Conservation (phyloP, 2,329 filamentous ascomycete species). For the Trichoderma brevicompactum region DNA sequence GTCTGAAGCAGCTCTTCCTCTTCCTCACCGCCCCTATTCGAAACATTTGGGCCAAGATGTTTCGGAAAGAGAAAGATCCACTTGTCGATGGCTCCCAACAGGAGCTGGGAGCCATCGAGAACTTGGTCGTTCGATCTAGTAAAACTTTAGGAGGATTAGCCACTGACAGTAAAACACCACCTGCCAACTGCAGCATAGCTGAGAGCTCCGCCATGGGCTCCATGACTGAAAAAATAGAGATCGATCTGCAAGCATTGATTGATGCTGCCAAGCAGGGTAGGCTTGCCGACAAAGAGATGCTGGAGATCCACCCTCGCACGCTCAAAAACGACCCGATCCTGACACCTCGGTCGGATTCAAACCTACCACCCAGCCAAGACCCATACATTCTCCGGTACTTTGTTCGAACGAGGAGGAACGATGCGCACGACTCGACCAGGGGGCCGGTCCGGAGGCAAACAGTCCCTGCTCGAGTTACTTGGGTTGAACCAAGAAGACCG, state of each 20-base stretch:
- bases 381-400: slow-evolving; percentile 40
- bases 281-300: slow-evolving; percentile 35
- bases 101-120: slow-evolving; percentile 37
- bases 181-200: slow-evolving; percentile 10
- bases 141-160: neutral
- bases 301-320: slow-evolving; percentile 50
- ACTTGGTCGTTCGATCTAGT: slow-evolving; percentile 26
- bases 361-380: slow-evolving; percentile 49
- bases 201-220: slow-evolving; percentile 7
- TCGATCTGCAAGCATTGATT: slow-evolving; percentile 42
- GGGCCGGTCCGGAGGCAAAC: slow-evolving; percentile 27
- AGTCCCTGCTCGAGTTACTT: slow-evolving; percentile 27
- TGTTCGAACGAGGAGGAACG: slow-evolving; percentile 23
- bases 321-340: slow-evolving; percentile 47
- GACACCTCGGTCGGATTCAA: slow-evolving; percentile 36
- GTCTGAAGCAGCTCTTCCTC: slow-evolving; percentile 32
- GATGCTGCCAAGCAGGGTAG: slow-evolving; percentile 40
- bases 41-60: slow-evolving; percentile 33
- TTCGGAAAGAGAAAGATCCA: slow-evolving; percentile 35
- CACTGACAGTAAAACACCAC: neutral
- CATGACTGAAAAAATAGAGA: slow-evolving; percentile 28
- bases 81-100: slow-evolving; percentile 31
- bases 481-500: slow-evolving; percentile 35
- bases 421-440: neutral
- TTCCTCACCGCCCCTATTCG: slow-evolving; percentile 34